These are phyloP conservation scores for Endocladia muricata DNA, from an alignment of 31 red algal species.

Conservation along the genomic window DNA sequence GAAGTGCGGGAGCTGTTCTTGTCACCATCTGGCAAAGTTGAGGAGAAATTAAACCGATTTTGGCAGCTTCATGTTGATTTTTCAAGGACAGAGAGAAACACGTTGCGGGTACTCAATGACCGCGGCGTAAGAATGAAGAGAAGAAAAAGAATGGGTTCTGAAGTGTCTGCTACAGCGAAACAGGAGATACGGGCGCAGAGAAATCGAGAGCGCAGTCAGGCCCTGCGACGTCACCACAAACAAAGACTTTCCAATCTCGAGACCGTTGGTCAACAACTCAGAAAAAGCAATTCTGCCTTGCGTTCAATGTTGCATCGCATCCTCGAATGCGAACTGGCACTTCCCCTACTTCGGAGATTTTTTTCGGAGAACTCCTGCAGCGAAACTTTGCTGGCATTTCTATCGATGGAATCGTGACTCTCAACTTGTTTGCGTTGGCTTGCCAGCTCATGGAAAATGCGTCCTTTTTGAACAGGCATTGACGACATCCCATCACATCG, in stretches of 20 bases:
- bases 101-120: slow-evolving; percentile 19
- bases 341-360: slow-evolving; percentile 28
- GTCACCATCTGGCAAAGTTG: slow-evolving; percentile 11
- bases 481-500: too few relatives aligned
- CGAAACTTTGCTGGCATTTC: slow-evolving; percentile 31
- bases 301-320: slow-evolving; percentile 43
- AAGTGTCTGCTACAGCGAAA: slow-evolving; percentile 47
- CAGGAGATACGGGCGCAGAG: slow-evolving; percentile 59
- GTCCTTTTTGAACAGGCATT: background rate
- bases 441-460: background rate
- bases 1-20: slow-evolving; percentile 28
- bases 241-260: slow-evolving; percentile 35
- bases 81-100: background rate
- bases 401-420: background rate
- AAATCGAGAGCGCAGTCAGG: slow-evolving; percentile 64
- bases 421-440: too few relatives aligned
- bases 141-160: slow-evolving; percentile 59
- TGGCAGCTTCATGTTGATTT: slow-evolving; percentile 25
- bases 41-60: slow-evolving; percentile 12
- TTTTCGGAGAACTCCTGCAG: slow-evolving; percentile 40
- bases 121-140: slow-evolving; percentile 42
- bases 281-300: slow-evolving; percentile 25
- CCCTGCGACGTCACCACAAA: slow-evolving; percentile 43
- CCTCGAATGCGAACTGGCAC: slow-evolving; percentile 18
- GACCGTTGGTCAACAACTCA: slow-evolving; percentile 18